These are phyloP conservation scores for Balakata baccata DNA, from an alignment of 345 rosid genomes.

Conservation along the genomic window DNA sequence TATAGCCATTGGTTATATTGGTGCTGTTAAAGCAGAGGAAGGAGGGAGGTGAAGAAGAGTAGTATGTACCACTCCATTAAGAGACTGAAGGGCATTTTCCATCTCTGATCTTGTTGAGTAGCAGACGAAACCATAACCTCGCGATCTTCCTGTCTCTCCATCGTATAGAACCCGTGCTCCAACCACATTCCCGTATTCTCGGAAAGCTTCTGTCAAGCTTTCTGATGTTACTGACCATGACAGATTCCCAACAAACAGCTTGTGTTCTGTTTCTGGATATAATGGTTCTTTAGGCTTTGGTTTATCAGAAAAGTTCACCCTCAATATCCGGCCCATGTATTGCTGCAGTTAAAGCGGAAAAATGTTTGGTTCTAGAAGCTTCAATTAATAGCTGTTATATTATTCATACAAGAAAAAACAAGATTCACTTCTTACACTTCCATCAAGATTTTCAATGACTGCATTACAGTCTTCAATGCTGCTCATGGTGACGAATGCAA, in stretches of 20 bases:
- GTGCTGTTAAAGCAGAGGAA: too few relatives aligned
- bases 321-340: constrained; percentile 57
- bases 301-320: constrained; percentile 76
- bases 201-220: constrained; percentile 59
- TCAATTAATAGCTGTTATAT: neutral
- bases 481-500: constrained; percentile 90
- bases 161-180: constrained; percentile 84
- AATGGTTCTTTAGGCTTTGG: constrained; percentile 61
- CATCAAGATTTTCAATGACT: constrained; percentile 77
- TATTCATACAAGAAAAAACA: neutral
- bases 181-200: constrained; percentile 68
- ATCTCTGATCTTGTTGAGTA: constrained; percentile 60
- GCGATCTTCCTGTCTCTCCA: constrained; percentile 80
- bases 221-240: constrained; percentile 85
- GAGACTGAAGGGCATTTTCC: constrained; percentile 72
- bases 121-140: constrained; percentile 81
- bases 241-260: constrained; percentile 79
- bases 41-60: neutral
- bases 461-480: constrained; percentile 67
- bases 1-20: too few relatives aligned
- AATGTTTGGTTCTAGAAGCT: neutral
- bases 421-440: constrained; percentile 54
- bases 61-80: constrained; percentile 53
- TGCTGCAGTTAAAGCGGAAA: constrained; percentile 35
- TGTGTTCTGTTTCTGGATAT: constrained; percentile 80